A percentile compares a stretch with the other conserved stretches of the same genome.
phyloP scores from a whole-genome alignment of 306 rosid species.

The Trichosanthes cucumerina region DNA sequence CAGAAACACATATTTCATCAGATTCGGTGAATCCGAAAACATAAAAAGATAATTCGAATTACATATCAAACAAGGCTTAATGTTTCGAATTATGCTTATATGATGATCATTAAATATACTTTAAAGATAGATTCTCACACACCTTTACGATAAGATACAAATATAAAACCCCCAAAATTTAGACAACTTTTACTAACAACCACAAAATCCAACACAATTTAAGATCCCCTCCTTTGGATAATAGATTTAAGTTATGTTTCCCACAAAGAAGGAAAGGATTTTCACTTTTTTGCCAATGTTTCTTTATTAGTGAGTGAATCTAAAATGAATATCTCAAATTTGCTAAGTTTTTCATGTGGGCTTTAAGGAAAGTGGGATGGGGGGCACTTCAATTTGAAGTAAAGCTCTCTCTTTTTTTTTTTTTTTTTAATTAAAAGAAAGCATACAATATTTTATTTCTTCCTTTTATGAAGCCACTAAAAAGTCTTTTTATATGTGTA shows the following conservation, averaged over 20 bases:
- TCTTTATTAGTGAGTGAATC: neutral
- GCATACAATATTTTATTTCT: neutral
- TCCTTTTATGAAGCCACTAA: neutral
- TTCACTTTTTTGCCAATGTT: neutral
- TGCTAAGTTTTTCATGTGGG: neutral
- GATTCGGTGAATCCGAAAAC: too few species aligned
- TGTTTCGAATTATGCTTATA: too few species aligned
- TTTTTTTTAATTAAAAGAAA: too few species aligned
- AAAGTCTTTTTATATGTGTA: too few species aligned
- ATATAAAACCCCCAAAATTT: neutral
- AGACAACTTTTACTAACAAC: neutral
- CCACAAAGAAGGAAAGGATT: neutral
- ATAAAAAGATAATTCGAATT: too few species aligned
- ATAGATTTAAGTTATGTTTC: neutral
- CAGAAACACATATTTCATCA: too few species aligned
- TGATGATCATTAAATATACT: neutral
- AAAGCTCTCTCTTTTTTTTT: neutral
- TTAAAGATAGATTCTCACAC: neutral
- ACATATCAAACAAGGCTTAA: too few species aligned
- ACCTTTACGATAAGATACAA: neutral
- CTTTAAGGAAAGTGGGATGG: neutral
- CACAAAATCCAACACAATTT: neutral
- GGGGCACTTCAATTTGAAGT: neutral
- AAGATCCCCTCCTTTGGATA: neutral
- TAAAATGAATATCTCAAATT: neutral